phyloP scores from a whole-genome alignment of 768 basidiomycete genomes.

The Leucosporidium scottii region DNA sequence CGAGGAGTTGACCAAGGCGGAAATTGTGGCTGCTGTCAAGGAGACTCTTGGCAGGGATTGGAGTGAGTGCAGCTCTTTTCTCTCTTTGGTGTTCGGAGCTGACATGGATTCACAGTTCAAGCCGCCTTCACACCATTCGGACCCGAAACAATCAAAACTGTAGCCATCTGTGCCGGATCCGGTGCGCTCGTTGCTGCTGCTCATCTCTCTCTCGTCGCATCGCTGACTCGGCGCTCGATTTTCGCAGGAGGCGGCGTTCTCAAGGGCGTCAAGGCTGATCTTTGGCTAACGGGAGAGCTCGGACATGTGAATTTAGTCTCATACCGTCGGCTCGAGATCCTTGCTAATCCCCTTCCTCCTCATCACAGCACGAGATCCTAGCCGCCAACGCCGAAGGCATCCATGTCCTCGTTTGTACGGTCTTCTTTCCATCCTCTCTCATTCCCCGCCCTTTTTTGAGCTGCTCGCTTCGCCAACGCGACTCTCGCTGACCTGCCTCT shows the following conservation, averaged over 20 bases:
- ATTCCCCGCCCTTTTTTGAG: no score
- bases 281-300: conserved; percentile 92
- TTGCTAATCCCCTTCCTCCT: not conserved
- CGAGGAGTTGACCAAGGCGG: conserved; percentile 53
- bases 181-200: conserved; percentile 46
- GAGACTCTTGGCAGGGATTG: conserved; percentile 54
- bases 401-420: conserved; percentile 60
- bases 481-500: not conserved
- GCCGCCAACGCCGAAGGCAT: conserved; percentile 67
- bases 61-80: conserved; percentile 46
- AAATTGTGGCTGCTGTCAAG: conserved; percentile 64
- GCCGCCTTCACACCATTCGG: conserved; percentile 17
- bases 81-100: not conserved
- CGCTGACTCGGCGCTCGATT: not conserved
- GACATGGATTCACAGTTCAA: conserved; percentile 15
- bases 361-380: conserved; percentile 70
- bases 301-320: conserved; percentile 54
- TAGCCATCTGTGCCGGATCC: conserved; percentile 88
- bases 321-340: not conserved
- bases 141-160: conserved; percentile 44
- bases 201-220: no score
- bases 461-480: no score
- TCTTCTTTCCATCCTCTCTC: no score
- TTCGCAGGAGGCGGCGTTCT: conserved; percentile 54
- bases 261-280: conserved; percentile 58